Conservation (phyloP, 345 rosid species). For the Durio zibethinus region DNA sequence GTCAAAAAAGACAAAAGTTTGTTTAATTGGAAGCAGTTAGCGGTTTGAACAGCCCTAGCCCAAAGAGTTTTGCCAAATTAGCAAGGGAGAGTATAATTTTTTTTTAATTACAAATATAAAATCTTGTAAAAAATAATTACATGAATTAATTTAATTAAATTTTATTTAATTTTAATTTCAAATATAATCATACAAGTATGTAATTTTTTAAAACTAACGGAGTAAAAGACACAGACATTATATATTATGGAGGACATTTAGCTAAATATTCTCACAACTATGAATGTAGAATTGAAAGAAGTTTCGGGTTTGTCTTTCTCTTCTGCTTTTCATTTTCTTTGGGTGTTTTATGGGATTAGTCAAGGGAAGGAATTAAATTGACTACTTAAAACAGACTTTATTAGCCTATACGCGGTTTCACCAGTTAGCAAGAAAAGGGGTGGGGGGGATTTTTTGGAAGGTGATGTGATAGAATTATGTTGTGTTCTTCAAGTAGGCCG, state of each 20-base stretch:
- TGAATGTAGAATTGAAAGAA: neutral
- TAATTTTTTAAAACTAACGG: no score
- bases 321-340: neutral
- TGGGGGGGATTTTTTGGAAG: neutral
- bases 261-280: neutral
- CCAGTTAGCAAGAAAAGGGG: neutral
- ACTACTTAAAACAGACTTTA: neutral
- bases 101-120: no score
- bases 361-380: neutral
- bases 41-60: neutral
- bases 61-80: neutral
- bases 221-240: no score
- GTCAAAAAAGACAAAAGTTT: neutral
- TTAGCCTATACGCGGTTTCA: neutral
- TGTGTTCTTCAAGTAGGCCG: slow-evolving; percentile 6
- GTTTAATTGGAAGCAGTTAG: neutral
- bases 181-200: no score
- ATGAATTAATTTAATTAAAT: no score
- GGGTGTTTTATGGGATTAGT: neutral
- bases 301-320: neutral
- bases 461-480: neutral
- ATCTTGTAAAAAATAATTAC: no score
- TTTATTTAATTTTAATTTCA: no score
- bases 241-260: no score
- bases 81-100: no score